Evolutionary conservation across 1,284 basidiomycete genomes (phyloP).

Genomic region (Ganoderma leucocontextum): DNA sequence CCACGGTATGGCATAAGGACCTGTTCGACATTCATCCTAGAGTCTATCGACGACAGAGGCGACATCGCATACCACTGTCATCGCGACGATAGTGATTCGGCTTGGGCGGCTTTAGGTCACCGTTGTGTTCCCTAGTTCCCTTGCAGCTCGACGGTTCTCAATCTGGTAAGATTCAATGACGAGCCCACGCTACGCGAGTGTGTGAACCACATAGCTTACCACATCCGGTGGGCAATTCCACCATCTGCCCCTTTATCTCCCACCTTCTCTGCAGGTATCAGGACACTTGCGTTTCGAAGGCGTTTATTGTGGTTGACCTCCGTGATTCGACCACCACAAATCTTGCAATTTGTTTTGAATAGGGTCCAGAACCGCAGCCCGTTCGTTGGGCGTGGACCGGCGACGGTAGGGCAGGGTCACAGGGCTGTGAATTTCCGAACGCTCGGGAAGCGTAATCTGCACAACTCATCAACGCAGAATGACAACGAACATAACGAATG

Average conservation of each 20-base stretch:
- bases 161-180: background rate
- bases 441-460: background rate
- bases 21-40: too few relatives aligned
- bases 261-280: background rate
- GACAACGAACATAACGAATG: too few relatives aligned
- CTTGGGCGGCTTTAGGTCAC: background rate
- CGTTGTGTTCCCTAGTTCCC: background rate
- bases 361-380: background rate
- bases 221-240: background rate
- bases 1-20: background rate
- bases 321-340: background rate
- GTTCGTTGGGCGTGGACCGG: background rate
- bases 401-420: background rate
- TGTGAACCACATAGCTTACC: slow-evolving; percentile 2
- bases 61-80: background rate
- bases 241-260: background rate
- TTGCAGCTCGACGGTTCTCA: too few relatives aligned
- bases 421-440: background rate
- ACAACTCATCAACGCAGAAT: too few relatives aligned
- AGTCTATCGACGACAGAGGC: background rate
- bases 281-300: background rate
- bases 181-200: background rate
- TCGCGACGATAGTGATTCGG: background rate
- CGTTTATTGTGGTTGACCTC: background rate
- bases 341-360: background rate